Base-by-base conservation (phyloP, 2,329 filamentous ascomycete genomes). In the Xylaria sp. region DNA sequence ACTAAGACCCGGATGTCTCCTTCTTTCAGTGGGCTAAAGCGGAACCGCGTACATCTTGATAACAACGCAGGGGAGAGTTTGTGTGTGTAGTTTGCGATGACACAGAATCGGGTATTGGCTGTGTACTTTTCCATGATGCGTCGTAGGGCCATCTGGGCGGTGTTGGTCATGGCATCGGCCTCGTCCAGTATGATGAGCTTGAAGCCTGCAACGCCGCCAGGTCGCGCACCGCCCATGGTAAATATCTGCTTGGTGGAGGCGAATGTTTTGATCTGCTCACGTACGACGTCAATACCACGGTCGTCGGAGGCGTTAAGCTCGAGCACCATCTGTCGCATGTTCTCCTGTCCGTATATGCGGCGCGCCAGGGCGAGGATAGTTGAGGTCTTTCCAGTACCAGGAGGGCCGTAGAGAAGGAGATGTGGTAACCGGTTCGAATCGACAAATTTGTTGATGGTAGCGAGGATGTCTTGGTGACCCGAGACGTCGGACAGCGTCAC, bases 111-210 rank as follows among this genome's bases (percentile, higher is more conserved):
- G 2, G 95, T 97, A 79, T 99, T 99, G 62, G 91, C 91, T 0
- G 95, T 99, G 80, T 99, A 99, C 79, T 97, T 97, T 75, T 99
- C 95, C 95, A 99, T 99, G 73, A 99, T 98, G 48, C 95, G 84
- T 64, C 95, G 87, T 57, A 99, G 82, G 0, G 95, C 95, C 94
- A 99, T 99, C 78, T 99, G 95, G 5, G 95, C 95, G 0, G 94
- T 96, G 55, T 92, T 90, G n/a, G 95, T 99, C 95, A 99, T 99
- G 55, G 95, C 95, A 76, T 99, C 95, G n/a, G 95, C 95, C 81
- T 99, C 95, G 76, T 99, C 95, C 4, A 99, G 86, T 57, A 99
- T 92, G 74, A 99, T 98, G 69, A 99, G 87, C 81, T 99, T 99
- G 82, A 90, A 99, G 3, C 86, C 86, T 0, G 91, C 92, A 25